Evolutionary conservation across 1,284 basidiomycete genomes (phyloP).

Genomic region (Grifola frondosa): DNA sequence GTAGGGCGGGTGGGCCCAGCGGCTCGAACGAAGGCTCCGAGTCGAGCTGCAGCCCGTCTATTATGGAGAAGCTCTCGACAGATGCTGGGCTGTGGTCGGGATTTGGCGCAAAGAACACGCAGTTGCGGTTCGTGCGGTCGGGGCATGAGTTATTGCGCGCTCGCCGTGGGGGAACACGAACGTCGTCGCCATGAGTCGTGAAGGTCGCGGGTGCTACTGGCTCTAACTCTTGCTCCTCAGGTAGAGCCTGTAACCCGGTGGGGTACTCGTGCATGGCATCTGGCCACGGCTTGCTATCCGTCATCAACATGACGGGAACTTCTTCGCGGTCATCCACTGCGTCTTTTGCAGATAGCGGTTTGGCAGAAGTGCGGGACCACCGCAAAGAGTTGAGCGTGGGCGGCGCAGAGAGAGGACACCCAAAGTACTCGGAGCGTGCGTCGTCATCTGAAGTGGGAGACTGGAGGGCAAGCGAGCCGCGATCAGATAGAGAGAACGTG

Average conservation of each 20-base stretch:
- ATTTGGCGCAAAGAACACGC: constrained; percentile 19
- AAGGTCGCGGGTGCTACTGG: constrained; percentile 3
- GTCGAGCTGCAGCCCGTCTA: constrained; percentile 8
- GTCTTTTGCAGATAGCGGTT: constrained; percentile 1
- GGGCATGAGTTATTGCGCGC: constrained; percentile 22
- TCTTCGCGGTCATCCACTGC: not conserved
- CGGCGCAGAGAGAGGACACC: constrained; percentile 19
- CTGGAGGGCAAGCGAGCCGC: constrained; percentile 41
- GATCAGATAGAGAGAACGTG: constrained; percentile 42
- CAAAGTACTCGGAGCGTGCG: constrained; percentile 19
- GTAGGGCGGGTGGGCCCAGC: not conserved
- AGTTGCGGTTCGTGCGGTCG: constrained; percentile 25
- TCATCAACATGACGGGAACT: constrained; percentile 21
- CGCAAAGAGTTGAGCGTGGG: constrained; percentile 9
- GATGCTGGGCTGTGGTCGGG: constrained; percentile 8
- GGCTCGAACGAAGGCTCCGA: constrained; percentile 3
- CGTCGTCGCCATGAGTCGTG: constrained; percentile 15
- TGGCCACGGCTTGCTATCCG: constrained; percentile 14
- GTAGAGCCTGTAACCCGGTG: constrained; percentile 43
- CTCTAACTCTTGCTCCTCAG: constrained; percentile 47
- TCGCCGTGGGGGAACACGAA: constrained; percentile 17
- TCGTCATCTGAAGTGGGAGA: constrained; percentile 12
- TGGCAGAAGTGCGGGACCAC: not conserved
- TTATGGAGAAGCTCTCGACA: constrained; percentile 1
- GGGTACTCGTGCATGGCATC: constrained; percentile 21